Conservation (phyloP, 2,329 filamentous ascomycete species). For the Fusarium globosum region DNA sequence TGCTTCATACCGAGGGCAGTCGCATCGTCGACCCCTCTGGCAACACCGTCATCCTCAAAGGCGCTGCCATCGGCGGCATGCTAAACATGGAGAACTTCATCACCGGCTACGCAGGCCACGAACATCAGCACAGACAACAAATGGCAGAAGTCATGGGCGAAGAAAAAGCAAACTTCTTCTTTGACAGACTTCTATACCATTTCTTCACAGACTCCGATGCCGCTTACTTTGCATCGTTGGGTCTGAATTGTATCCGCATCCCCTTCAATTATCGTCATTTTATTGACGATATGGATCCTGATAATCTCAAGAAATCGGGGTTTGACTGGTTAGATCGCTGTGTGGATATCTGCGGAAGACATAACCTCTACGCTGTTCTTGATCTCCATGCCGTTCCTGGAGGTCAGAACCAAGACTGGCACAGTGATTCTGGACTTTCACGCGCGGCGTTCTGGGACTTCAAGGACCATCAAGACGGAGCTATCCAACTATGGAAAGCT, state of each 20-base stretch:
- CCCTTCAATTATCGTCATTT: conserved; percentile 72
- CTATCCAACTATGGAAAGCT: conserved; percentile 57
- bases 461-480: conserved; percentile 59
- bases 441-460: conserved; percentile 59
- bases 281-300: conserved; percentile 63
- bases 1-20: conserved; percentile 47
- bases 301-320: conserved; percentile 58
- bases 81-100: conserved; percentile 71
- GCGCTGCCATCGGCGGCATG: conserved; percentile 48
- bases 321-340: conserved; percentile 62
- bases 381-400: conserved; percentile 59
- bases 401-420: conserved; percentile 62
- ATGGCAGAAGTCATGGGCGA: conserved; percentile 64
- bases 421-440: conserved; percentile 53
- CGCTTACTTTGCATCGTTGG: conserved; percentile 65
- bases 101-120: conserved; percentile 69
- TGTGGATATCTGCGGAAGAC: conserved; percentile 56
- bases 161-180: conserved; percentile 70
- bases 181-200: conserved; percentile 66
- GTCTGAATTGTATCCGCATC: conserved; percentile 68
- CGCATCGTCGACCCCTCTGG: conserved; percentile 58
- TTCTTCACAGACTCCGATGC: conserved; percentile 71
- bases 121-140: conserved; percentile 64
- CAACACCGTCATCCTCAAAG: conserved; percentile 57
- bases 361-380: conserved; percentile 58